Base-by-base conservation (phyloP, 2,329 filamentous ascomycete genomes). In the Neofusicoccum ribis region DNA sequence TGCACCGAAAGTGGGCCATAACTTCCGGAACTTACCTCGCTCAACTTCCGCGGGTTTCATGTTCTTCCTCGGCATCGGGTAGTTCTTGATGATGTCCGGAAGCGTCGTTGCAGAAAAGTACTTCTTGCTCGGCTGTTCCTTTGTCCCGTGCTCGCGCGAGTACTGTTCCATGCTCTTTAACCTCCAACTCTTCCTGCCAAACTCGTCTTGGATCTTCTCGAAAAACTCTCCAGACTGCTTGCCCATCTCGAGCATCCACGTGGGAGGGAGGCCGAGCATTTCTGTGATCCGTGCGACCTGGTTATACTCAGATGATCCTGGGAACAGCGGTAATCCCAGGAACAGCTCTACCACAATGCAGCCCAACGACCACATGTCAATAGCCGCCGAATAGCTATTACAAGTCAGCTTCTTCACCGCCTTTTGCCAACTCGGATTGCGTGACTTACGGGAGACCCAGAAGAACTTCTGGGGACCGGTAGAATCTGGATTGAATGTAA, bases 221-320 rank as follows among this genome's bases (percentile, higher is more conserved):
- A 97, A 99, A 77, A 99, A 99, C 72, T 98, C 93, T 50, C 92
- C 92, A 0, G 94, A 92, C 77, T 99, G 95, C 79, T 99, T 99
- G 72, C 95, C 95, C 86, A 97, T 96, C 76, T 99, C 95, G 65
- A 99, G 86, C 95, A 99, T 99, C 95, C 95, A 99, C 69, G 93
- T 96, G 43, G 93, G 94, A 1, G 95, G 94, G 70, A 97, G 89
- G 11, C 95, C 95, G 8, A 99, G 86, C 95, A 99, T 99, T 80
- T 99, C 95, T 23, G 95, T 93, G 69, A 99, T 99, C 62, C 95
- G 86, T 34, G 94, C 94, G 17, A 99, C 93, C 77, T 99, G 95
- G 72, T 99, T 99, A 79, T 99, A 99, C 78, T 99, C 95, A 2
- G 95, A 99, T 0, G 94, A 98, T 34, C 95, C 95, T 7, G 95